A percentile compares a stretch with the other conserved stretches of the same genome.
Conservation (phyloP, 2,329 filamentous ascomycete species). For the Xylogone sp. region DNA sequence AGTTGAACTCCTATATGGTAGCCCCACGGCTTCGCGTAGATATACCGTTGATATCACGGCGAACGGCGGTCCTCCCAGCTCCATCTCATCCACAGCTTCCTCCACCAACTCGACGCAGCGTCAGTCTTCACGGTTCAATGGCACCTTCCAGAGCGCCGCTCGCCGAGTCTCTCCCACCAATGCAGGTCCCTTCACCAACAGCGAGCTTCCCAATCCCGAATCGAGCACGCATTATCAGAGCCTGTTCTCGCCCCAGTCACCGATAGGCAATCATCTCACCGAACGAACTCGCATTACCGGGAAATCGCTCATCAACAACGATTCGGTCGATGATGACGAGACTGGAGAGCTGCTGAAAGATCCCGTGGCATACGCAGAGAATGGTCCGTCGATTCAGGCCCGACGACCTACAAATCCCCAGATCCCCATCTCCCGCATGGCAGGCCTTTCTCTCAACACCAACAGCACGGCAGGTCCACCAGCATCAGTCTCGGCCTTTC, state of each 20-base stretch:
- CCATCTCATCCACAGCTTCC: constrained; percentile 37
- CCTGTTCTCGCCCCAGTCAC: constrained; percentile 70
- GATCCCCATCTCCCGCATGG: constrained; percentile 66
- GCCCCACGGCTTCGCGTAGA: constrained; percentile 36
- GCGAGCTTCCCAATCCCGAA: constrained; percentile 58
- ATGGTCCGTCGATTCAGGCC: constrained; percentile 51
- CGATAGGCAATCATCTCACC: constrained; percentile 66
- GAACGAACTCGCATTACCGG: constrained; percentile 58
- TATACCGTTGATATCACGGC: constrained; percentile 48
- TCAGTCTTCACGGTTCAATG: constrained; percentile 49
- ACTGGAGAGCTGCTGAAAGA: constrained; percentile 70
- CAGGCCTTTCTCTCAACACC: constrained; percentile 69
- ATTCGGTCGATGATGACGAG: constrained; percentile 66
- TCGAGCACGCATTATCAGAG: constrained; percentile 51
- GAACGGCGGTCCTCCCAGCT: constrained; percentile 35
- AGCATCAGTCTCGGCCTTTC: constrained; percentile 18
- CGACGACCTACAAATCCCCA: constrained; percentile 71
- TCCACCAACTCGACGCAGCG: constrained; percentile 26
- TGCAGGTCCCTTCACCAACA: constrained; percentile 48
- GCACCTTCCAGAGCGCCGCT: constrained; percentile 46
- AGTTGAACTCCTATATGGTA: constrained; percentile 51
- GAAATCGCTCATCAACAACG: constrained; percentile 69
- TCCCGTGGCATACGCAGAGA: constrained; percentile 70
- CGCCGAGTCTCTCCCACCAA: constrained; percentile 47
- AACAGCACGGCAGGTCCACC: constrained; percentile 38